Evolutionary conservation across 352 stramenopile genomes (phyloP), one percentile per base, ranked within the genome.

Genomic region (Pythium brassicae): DNA sequence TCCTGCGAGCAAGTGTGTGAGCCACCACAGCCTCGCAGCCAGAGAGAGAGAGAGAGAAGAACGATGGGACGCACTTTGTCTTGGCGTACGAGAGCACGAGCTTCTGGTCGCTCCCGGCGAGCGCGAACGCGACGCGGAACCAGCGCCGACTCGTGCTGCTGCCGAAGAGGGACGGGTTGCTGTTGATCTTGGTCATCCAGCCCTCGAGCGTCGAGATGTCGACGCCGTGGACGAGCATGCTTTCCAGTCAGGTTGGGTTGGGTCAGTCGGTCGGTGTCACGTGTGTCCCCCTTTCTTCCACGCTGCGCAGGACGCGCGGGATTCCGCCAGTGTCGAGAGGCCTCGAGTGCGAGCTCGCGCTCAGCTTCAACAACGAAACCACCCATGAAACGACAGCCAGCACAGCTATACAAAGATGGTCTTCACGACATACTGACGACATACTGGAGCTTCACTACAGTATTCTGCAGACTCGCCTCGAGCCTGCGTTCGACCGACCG

Each of bases 151-250:
- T 90, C 61, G 65, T 81, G 59, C 68, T 83, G 61, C 88, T 89
- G 55, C 81, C 79, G 34, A 93, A 93, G 63, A 91, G 70, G 26
- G 74, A 86, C 48, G 77, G 80, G 29, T 91, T 91, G 73, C 66
- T 91, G 59, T 93, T 89, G 76, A 92, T 88, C 62, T 93, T 93
- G 63, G 87, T 56, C 79, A 93, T 87, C 80, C 81, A 93, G 29
- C 83, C 83, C 61, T 93, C 83, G 27, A 91, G 71, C 65, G 78
- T 76, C 53, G 78, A 86, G 70, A 93, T 91, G 57, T 93, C 79
- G 20, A 93, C 79, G 37, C 83, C 83, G 34, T 93, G 79, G 15
- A 87, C 78, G 56, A 88, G 54, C 56, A 68, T 69, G 40, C 45
- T 39, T 23, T 6, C 15, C n/a, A n/a, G n/a, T n/a, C n/a, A n/a